Percentiles rank a stretch among this genome's conserved stretches.
phyloP scores from a whole-genome alignment of 805 yeast genomes.

The Kuraishia hungarica region DNA sequence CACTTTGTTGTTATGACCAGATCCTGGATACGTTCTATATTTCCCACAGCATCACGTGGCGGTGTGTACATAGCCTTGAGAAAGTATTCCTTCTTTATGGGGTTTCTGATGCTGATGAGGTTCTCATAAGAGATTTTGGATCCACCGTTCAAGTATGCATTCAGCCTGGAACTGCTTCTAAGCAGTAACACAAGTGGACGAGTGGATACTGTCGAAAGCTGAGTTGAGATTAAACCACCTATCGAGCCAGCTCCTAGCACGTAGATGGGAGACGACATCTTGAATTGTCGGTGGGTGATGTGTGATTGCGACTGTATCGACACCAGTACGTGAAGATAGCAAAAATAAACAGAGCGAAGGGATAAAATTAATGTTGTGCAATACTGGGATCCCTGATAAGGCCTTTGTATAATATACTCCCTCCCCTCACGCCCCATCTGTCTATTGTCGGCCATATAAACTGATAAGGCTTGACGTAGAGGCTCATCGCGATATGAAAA shows the following conservation, averaged over 20 bases:
- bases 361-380: no score
- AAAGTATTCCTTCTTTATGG: not conserved
- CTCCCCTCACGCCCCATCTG: not conserved
- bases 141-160: constrained; percentile 10
- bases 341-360: no score
- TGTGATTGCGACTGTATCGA: not conserved
- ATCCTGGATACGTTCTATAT: constrained; percentile 3
- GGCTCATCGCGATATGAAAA: not conserved
- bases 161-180: constrained; percentile 13
- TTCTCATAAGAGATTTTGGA: constrained; percentile 15
- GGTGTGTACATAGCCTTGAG: constrained; percentile 5
- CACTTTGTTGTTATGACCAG: constrained; percentile 76
- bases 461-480: not conserved
- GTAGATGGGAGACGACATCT: constrained; percentile 7
- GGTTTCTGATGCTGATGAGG: constrained; percentile 3
- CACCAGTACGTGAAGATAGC: no score
- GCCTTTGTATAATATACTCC: no score
- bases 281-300: not conserved
- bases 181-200: constrained; percentile 18
- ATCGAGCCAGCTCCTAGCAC: constrained; percentile 26
- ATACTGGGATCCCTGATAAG: no score
- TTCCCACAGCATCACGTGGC: constrained; percentile 11
- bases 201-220: constrained; percentile 11
- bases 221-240: constrained; percentile 21
- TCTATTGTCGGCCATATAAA: not conserved